Conservation (phyloP, 2,329 filamentous ascomycete genomes). For the Botrytis medusae region DNA sequence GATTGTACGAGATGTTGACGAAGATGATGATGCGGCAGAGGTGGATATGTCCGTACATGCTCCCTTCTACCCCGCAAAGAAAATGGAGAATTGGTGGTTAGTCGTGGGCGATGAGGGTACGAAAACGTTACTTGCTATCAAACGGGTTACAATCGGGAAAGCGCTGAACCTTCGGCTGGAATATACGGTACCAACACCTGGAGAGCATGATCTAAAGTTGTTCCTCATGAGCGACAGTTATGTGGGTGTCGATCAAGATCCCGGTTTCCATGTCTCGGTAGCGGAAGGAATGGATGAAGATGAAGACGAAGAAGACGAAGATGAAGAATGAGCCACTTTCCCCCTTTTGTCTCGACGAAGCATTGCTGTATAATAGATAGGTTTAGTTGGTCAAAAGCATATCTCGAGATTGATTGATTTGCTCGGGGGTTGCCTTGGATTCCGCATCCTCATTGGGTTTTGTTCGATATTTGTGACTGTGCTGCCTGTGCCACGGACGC, state of each 20-base stretch:
- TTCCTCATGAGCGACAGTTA: constrained; percentile 98
- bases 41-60: constrained; percentile 85
- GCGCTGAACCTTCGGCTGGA: constrained; percentile 79
- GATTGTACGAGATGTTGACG: constrained; percentile 77
- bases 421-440: constrained; percentile 24
- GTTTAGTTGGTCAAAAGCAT: constrained; percentile 33
- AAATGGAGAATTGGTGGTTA: constrained; percentile 98
- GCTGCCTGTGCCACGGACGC: constrained; percentile 33
- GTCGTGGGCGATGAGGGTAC: constrained; percentile 91
- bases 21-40: constrained; percentile 66
- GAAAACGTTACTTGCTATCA: constrained; percentile 86
- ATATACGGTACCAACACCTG: constrained; percentile 81
- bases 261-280: constrained; percentile 79
- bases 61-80: constrained; percentile 87
- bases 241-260: constrained; percentile 94
- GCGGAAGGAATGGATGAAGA: constrained; percentile 96
- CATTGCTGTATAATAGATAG: constrained; percentile 40
- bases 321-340: constrained; percentile 29
- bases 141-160: constrained; percentile 82
- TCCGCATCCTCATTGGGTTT: constrained; percentile 29
- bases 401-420: constrained; percentile 24
- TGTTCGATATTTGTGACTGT: constrained; percentile 35
- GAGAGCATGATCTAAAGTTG: constrained; percentile 83
- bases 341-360: constrained; percentile 26
- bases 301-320: constrained; percentile 62